phyloP scores from a whole-genome alignment of 768 basidiomycete genomes.

The Tricholoma sp. region DNA sequence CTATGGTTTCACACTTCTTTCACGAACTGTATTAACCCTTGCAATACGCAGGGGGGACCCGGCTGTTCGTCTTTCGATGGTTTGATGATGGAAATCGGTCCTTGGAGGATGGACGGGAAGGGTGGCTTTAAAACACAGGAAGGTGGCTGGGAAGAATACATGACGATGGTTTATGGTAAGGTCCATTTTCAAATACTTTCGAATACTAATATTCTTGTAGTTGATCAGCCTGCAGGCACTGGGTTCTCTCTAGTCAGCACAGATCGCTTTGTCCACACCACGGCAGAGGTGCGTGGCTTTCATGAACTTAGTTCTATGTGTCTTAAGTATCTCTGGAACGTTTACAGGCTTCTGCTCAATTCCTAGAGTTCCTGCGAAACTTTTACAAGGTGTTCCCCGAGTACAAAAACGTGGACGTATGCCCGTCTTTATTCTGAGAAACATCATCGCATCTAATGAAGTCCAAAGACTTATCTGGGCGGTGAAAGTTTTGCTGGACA shows the following conservation, averaged over 20 bases:
- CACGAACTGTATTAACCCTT: not conserved
- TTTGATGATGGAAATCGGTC: slow-evolving; percentile 97
- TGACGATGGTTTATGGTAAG: slow-evolving; percentile 88
- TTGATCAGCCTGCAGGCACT: slow-evolving; percentile 97
- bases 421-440: slow-evolving; percentile 24
- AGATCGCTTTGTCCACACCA: slow-evolving; percentile 76
- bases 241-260: slow-evolving; percentile 90
- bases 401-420: slow-evolving; percentile 72
- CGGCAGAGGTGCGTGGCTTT: slow-evolving; percentile 47
- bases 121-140: slow-evolving; percentile 69
- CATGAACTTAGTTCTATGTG: not conserved
- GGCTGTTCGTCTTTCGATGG: slow-evolving; percentile 98
- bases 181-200: slow-evolving; percentile 9
- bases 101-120: slow-evolving; percentile 74
- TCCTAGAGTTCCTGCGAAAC: slow-evolving; percentile 80
- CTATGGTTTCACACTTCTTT: slow-evolving; percentile 19
- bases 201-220: slow-evolving; percentile 35
- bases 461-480: slow-evolving; percentile 79
- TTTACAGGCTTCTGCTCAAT: slow-evolving; percentile 64
- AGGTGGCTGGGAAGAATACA: slow-evolving; percentile 97
- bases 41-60: slow-evolving; percentile 70
- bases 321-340: slow-evolving; percentile 5
- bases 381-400: slow-evolving; percentile 94
- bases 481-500: slow-evolving; percentile 98
- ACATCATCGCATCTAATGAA: not conserved